phyloP scores from a whole-genome alignment of 768 basidiomycete genomes.

The Russula griseocarnosa region DNA sequence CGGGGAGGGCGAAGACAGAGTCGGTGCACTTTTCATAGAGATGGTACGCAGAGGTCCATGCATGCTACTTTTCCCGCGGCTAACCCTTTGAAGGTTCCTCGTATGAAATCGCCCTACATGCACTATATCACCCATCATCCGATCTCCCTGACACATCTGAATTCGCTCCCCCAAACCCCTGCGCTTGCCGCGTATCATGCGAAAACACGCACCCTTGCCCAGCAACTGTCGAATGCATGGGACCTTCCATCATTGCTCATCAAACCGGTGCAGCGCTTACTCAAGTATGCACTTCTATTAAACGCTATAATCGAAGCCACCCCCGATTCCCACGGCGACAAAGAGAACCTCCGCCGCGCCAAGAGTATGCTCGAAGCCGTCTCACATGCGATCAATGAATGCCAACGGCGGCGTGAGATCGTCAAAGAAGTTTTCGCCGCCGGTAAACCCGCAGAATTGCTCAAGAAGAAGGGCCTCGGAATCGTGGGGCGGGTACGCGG shows the following conservation, averaged over 20 bases:
- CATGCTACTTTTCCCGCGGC: constrained; percentile 6
- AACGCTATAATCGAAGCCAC: constrained; percentile 72
- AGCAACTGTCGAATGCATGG: constrained; percentile 79
- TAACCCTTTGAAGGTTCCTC: constrained; percentile 50
- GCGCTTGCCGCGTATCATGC: constrained; percentile 63
- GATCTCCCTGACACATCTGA: constrained; percentile 65
- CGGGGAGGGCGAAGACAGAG: constrained; percentile 61
- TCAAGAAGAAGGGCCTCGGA: constrained; percentile 40
- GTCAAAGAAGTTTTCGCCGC: constrained; percentile 63
- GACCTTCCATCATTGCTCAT: constrained; percentile 92
- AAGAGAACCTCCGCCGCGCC: constrained; percentile 51
- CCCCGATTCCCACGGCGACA: constrained; percentile 63
- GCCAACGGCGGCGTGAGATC: constrained; percentile 68
- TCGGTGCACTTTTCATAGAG: constrained; percentile 67
- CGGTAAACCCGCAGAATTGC: constrained; percentile 26
- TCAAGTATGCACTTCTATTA: constrained; percentile 91
- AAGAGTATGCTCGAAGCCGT: constrained; percentile 63
- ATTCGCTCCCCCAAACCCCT: constrained; percentile 46
- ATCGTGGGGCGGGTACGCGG: constrained; percentile 54
- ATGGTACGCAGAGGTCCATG: constrained; percentile 43
- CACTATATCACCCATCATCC: constrained; percentile 79
- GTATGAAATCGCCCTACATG: constrained; percentile 68
- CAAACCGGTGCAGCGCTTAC: constrained; percentile 93
- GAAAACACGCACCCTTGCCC: constrained; percentile 61
- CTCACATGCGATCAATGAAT: constrained; percentile 75